Conservation (phyloP, 495 filamentous ascomycete species). For the Talaromyces ruber region DNA sequence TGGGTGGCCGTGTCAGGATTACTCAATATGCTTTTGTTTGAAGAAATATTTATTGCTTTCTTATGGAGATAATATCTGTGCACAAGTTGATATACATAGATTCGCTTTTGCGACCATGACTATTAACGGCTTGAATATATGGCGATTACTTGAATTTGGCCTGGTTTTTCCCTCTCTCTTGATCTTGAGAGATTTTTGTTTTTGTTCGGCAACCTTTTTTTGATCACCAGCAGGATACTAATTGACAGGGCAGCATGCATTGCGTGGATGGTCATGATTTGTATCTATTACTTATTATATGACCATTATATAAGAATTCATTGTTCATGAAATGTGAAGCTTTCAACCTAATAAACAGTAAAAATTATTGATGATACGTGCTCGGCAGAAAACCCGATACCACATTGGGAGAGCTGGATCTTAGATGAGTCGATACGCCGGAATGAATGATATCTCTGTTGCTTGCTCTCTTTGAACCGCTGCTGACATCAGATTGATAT, state of each 20-base stretch:
- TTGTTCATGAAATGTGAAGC: background rate
- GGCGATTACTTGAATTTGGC: background rate
- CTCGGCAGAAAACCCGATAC: background rate
- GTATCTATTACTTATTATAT: background rate
- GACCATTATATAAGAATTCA: background rate
- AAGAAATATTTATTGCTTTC: background rate
- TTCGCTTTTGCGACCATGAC: background rate
- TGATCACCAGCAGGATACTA: background rate
- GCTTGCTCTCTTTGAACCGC: background rate
- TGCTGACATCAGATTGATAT: background rate
- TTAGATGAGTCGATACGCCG: constrained; percentile 2
- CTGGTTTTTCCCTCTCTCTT: background rate
- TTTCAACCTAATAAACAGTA: background rate
- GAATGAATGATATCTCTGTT: background rate
- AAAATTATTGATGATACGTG: no score
- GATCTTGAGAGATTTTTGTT: background rate
- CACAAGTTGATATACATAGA: background rate
- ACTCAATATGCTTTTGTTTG: background rate
- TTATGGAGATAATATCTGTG: background rate
- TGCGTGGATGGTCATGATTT: background rate
- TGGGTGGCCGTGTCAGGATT: background rate
- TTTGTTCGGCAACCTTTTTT: background rate
- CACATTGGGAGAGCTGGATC: background rate
- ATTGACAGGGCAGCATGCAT: background rate
- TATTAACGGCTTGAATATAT: background rate